Evolutionary conservation across 768 basidiomycete species (phyloP).

Genomic region (Amanita fuliginea): DNA sequence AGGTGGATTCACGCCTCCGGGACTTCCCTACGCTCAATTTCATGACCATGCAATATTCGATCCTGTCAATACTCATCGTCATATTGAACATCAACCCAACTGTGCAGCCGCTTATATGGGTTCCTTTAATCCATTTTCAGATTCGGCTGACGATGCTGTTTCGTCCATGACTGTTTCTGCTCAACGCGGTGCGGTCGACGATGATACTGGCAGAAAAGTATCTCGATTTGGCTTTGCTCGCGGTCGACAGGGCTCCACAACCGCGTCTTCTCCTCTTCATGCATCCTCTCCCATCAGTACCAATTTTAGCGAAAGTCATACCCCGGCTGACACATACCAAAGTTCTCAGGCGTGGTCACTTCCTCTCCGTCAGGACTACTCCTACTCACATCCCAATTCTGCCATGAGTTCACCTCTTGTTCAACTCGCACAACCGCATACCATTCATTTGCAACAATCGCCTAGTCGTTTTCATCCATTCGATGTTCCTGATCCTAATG

Average conservation of each 20-base stretch:
- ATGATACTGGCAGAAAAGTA: conserved; percentile 53
- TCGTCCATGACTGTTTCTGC: conserved; percentile 19
- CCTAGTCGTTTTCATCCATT: conserved; percentile 45
- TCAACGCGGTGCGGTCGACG: conserved; percentile 34
- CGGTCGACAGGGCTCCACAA: conserved; percentile 49
- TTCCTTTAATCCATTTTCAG: conserved; percentile 75
- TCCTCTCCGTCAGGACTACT: conserved; percentile 28
- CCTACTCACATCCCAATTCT: conserved; percentile 25
- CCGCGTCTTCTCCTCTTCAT: conserved; percentile 49
- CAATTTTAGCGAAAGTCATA: conserved; percentile 31
- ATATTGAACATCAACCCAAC: conserved; percentile 34
- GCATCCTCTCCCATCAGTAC: conserved; percentile 42
- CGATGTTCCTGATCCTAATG: conserved; percentile 10
- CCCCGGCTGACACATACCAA: conserved; percentile 22
- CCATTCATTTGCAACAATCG: conserved; percentile 21
- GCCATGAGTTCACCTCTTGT: conserved; percentile 32
- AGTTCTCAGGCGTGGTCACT: conserved; percentile 30
- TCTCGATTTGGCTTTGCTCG: conserved; percentile 79
- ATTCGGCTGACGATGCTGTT: conserved; percentile 35
- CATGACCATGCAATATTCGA: conserved; percentile 46
- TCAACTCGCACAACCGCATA: conserved; percentile 34
- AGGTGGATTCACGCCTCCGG: conserved; percentile 39
- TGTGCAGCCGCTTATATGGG: conserved; percentile 51
- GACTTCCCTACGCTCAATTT: conserved; percentile 37
- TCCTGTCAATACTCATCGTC: conserved; percentile 28